phyloP scores from a whole-genome alignment of 331 rosid genomes.

The Rosa hybrid region DNA sequence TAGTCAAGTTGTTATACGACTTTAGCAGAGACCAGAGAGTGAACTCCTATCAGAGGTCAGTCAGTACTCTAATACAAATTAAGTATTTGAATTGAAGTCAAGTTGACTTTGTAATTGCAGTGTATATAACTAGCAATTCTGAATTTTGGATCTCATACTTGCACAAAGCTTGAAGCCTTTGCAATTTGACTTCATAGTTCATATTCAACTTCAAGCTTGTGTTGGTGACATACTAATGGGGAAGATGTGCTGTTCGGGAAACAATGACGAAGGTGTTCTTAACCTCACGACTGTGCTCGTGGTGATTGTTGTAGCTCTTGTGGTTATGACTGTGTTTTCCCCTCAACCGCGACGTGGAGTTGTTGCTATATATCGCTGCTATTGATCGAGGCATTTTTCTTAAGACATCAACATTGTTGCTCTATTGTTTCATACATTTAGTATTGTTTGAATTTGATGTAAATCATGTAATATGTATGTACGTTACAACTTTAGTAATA shows the following conservation, averaged over 20 bases:
- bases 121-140: background rate
- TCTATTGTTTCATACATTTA: background rate
- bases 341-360: slow-evolving; percentile 9
- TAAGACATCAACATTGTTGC: background rate
- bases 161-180: background rate
- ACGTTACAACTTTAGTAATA: too few relatives aligned
- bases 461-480: background rate
- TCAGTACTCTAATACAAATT: background rate
- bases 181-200: background rate
- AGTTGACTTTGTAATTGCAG: background rate
- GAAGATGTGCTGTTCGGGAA: slow-evolving; percentile 24
- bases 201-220: background rate
- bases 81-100: background rate
- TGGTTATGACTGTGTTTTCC: slow-evolving; percentile 13
- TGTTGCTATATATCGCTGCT: slow-evolving; percentile 8
- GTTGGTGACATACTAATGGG: slow-evolving; percentile 22
- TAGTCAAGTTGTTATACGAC: background rate
- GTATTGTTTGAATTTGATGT: background rate
- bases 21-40: background rate
- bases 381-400: background rate
- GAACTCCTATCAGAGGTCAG: background rate
- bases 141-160: background rate
- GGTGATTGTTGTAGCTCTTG: slow-evolving; percentile 30
- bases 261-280: slow-evolving; percentile 9
- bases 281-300: slow-evolving; percentile 18